These are phyloP conservation scores for Prunus mongolica DNA, from an alignment of 306 rosid genomes.

Conservation along the genomic window DNA sequence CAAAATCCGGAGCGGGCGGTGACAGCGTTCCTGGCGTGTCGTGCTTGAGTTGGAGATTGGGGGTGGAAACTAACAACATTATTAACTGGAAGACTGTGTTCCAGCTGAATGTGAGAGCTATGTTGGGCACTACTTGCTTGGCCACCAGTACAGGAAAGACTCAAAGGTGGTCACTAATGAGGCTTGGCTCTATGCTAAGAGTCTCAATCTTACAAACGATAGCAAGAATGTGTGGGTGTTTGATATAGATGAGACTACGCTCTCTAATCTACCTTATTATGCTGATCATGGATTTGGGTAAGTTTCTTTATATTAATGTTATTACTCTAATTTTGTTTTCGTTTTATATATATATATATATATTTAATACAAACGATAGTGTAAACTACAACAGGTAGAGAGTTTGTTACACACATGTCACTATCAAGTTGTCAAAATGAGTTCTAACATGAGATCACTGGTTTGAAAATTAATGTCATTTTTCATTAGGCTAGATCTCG, in stretches of 20 bases:
- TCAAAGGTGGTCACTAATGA: slow-evolving; percentile 29
- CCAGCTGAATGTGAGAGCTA: slow-evolving; percentile 40
- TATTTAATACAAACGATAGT: too few relatives aligned
- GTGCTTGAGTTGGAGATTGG: slow-evolving; percentile 62
- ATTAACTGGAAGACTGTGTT: slow-evolving; percentile 23
- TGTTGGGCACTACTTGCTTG: slow-evolving; percentile 44
- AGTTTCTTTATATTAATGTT: not conserved
- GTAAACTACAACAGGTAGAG: too few relatives aligned
- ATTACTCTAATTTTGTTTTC: not conserved
- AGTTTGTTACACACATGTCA: too few relatives aligned
- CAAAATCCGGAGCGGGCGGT: slow-evolving; percentile 20
- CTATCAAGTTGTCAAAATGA: too few relatives aligned
- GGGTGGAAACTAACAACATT: slow-evolving; percentile 49
- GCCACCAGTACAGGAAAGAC: slow-evolving; percentile 40
- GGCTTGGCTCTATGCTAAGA: slow-evolving; percentile 22
- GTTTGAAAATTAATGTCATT: too few relatives aligned
- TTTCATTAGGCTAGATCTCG: too few relatives aligned
- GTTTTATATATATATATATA: not conserved
- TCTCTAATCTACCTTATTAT: slow-evolving; percentile 58
- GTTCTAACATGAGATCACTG: too few relatives aligned
- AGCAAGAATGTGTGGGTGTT: slow-evolving; percentile 39
- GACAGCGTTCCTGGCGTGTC: not conserved
- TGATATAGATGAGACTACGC: slow-evolving; percentile 52
- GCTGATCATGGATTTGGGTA: slow-evolving; percentile 55
- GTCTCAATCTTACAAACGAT: slow-evolving; percentile 12